These are phyloP conservation scores for Colletotrichum chlorophyti DNA, from an alignment of 2,329 filamentous ascomycete species.

Conservation along the genomic window DNA sequence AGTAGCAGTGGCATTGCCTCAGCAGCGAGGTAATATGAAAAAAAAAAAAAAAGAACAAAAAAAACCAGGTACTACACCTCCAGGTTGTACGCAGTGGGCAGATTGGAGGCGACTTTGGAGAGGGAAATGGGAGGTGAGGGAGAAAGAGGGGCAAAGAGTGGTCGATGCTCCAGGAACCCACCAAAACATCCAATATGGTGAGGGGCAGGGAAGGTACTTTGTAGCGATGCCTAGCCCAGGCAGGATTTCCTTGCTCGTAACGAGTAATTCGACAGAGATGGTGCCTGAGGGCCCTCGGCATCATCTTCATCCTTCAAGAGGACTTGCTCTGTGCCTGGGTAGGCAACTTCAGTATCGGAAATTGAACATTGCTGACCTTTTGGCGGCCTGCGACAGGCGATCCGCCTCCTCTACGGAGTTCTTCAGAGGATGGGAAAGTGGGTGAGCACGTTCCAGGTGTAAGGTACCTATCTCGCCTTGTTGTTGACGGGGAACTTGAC, in stretches of 20 bases:
- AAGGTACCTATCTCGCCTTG: too few relatives aligned
- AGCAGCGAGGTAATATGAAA: background rate
- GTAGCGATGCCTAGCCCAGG: slow-evolving; percentile 21
- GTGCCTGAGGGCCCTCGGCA: background rate
- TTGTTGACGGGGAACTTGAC: background rate
- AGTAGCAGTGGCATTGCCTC: slow-evolving; percentile 11
- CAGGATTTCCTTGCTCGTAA: too few relatives aligned
- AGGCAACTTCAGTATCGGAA: background rate
- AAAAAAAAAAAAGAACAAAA: background rate
- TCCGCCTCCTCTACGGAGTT: too few relatives aligned
- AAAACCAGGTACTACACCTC: too few relatives aligned
- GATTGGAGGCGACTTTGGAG: background rate
- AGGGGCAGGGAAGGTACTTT: background rate
- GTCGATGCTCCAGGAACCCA: slow-evolving; percentile 20
- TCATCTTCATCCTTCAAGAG: slow-evolving; percentile 7
- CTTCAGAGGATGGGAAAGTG: slow-evolving; percentile 8
- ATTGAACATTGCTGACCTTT: slow-evolving; percentile 15
- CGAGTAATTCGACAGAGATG: too few relatives aligned
- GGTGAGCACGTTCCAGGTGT: background rate
- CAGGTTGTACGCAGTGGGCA: background rate
- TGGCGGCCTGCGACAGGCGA: background rate
- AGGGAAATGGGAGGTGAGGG: slow-evolving; percentile 13
- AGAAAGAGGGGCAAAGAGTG: slow-evolving; percentile 20
- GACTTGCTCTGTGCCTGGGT: background rate
- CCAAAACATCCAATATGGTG: slow-evolving; percentile 17